Conservation (phyloP, 2,329 filamentous ascomycete genomes). For the Stagonosporopsis tanaceti region DNA sequence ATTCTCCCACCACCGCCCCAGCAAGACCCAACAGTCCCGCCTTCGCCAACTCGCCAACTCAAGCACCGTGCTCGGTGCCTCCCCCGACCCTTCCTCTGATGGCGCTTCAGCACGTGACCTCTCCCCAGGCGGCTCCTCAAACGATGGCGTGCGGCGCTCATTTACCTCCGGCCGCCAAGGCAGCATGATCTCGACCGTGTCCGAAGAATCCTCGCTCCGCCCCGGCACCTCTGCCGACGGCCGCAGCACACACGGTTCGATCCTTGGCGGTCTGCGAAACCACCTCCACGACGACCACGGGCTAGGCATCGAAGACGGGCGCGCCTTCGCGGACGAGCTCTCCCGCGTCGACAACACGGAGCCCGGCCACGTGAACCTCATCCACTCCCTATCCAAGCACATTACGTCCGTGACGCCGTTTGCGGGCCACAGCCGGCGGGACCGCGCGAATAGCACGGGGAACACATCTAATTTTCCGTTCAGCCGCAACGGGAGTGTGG, state of each 20-base stretch:
- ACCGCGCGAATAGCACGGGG: slow-evolving; percentile 21
- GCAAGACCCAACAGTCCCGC: slow-evolving; percentile 77
- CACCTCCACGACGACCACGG: slow-evolving; percentile 21
- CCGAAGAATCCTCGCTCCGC: slow-evolving; percentile 38
- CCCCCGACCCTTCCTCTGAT: slow-evolving; percentile 46
- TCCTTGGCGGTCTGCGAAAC: slow-evolving; percentile 31
- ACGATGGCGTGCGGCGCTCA: slow-evolving; percentile 35
- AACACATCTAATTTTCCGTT: slow-evolving; percentile 11
- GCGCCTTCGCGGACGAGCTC: slow-evolving; percentile 48
- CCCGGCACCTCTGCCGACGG: slow-evolving; percentile 27
- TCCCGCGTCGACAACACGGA: slow-evolving; percentile 47
- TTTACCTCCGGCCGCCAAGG: slow-evolving; percentile 45
- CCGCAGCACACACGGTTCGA: slow-evolving; percentile 34
- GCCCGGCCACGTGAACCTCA: slow-evolving; percentile 44
- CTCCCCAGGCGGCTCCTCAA: slow-evolving; percentile 41
- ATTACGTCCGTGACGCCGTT: slow-evolving; percentile 44
- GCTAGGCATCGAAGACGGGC: slow-evolving; percentile 38
- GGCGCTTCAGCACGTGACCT: slow-evolving; percentile 43
- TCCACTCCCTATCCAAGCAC: slow-evolving; percentile 44
- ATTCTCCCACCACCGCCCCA: slow-evolving; percentile 86
- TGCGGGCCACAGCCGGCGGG: slow-evolving; percentile 27
- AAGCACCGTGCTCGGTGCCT: slow-evolving; percentile 65
- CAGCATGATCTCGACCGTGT: slow-evolving; percentile 39
- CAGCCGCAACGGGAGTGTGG: slow-evolving; percentile 7
- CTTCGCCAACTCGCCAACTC: slow-evolving; percentile 85